phyloP scores from a whole-genome alignment of 2,329 filamentous ascomycete species.

The Diaporthe sp. region DNA sequence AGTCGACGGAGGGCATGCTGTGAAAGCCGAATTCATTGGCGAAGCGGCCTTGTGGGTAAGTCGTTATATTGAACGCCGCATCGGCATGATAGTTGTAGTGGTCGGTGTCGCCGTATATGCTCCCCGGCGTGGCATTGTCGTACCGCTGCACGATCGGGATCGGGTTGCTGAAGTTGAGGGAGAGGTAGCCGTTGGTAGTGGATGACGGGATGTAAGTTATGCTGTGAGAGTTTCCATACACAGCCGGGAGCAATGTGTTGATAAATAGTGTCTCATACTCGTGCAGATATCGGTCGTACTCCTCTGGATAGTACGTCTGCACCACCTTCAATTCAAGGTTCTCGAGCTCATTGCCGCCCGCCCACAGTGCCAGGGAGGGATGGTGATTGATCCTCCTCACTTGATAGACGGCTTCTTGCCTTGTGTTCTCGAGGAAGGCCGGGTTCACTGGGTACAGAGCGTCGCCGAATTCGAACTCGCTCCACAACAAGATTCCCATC shows the following conservation, averaged over 20 bases:
- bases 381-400: constrained; percentile 73
- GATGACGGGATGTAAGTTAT: constrained; percentile 73
- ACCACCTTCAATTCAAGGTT: constrained; percentile 63
- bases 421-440: constrained; percentile 67
- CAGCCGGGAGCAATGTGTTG: constrained; percentile 64
- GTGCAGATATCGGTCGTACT: constrained; percentile 55
- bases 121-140: constrained; percentile 62
- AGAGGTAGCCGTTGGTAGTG: constrained; percentile 70
- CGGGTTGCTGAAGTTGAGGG: constrained; percentile 64
- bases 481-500: constrained; percentile 71
- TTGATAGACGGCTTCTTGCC: constrained; percentile 69
- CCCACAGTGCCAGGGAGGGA: constrained; percentile 66
- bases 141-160: constrained; percentile 69
- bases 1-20: constrained; percentile 71
- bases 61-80: constrained; percentile 65
- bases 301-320: constrained; percentile 53
- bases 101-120: constrained; percentile 71
- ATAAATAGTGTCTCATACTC: constrained; percentile 72
- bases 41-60: constrained; percentile 70
- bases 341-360: constrained; percentile 71
- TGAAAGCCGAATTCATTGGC: constrained; percentile 75
- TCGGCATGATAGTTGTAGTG: constrained; percentile 69
- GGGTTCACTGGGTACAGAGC: constrained; percentile 68
- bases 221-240: constrained; percentile 69
- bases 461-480: constrained; percentile 73